Conservation (phyloP, 108 stramenopile genomes). For the Nitzschia putrida region DNA sequence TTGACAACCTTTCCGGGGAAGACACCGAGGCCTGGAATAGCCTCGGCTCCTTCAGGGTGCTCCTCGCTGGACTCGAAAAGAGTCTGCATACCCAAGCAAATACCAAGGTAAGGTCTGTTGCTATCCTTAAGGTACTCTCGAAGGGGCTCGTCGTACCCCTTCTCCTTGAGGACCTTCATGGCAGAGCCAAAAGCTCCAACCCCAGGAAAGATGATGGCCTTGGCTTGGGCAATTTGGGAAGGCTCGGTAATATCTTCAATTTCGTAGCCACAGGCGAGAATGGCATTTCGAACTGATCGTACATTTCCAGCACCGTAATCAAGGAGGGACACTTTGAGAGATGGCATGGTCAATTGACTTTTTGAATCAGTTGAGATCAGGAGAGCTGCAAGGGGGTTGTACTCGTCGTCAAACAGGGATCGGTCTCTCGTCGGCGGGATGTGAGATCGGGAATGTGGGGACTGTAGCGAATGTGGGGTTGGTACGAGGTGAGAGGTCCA, state of each 20-base stretch:
- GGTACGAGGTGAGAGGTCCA: too few relatives aligned
- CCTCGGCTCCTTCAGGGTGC: conserved; percentile 37
- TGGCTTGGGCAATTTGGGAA: conserved; percentile 79
- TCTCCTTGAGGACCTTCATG: conserved; percentile 65
- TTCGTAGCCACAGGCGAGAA: conserved; percentile 79
- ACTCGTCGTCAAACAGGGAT: too few relatives aligned
- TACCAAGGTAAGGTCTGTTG: conserved; percentile 93
- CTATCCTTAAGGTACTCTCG: conserved; percentile 63
- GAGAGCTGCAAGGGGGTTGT: neutral
- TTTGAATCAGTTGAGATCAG: neutral
- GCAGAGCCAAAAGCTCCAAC: conserved; percentile 88
- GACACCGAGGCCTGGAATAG: conserved; percentile 86
- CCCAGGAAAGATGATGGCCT: conserved; percentile 94
- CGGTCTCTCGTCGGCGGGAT: too few relatives aligned
- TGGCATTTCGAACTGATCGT: conserved; percentile 91
- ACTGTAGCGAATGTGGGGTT: too few relatives aligned
- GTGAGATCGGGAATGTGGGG: too few relatives aligned
- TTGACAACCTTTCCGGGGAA: conserved; percentile 89
- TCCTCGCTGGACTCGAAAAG: conserved; percentile 95
- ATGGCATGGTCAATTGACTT: conserved; percentile 30
- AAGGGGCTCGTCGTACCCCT: conserved; percentile 84
- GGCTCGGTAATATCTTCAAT: conserved; percentile 81
- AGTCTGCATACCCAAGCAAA: conserved; percentile 99
- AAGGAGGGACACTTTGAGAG: conserved; percentile 84
- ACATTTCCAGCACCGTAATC: conserved; percentile 99